Conservation (phyloP, 257 asterid species). For the Solanum pimpinellifolium region DNA sequence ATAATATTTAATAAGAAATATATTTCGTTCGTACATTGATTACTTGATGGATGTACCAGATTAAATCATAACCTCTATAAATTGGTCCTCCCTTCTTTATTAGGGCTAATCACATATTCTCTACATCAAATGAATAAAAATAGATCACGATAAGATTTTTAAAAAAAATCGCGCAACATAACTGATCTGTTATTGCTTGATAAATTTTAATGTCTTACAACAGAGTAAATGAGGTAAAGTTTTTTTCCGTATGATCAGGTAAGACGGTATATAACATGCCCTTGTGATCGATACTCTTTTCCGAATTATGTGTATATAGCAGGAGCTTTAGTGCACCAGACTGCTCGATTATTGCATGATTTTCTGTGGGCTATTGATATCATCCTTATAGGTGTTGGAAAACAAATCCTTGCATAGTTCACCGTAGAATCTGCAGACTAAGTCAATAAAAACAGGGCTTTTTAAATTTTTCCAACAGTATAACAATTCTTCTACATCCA, state of each 20-base stretch:
- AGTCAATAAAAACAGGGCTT: constrained; percentile 42
- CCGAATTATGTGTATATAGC: no score
- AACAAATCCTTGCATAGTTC: constrained; percentile 66
- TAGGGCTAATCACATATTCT: no score
- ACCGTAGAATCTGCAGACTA: constrained; percentile 61
- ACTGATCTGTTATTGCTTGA: not conserved
- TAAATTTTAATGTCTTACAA: not conserved
- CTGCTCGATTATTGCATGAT: not conserved
- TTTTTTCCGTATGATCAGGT: no score
- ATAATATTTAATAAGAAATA: no score
- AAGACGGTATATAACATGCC: not conserved
- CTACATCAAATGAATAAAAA: not conserved
- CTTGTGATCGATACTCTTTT: fast-evolving
- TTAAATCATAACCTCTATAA: no score
- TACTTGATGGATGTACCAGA: no score
- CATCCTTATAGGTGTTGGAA: constrained; percentile 16
- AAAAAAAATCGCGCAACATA: not conserved
- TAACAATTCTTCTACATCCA: constrained; percentile 64
- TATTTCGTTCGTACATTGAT: fast-evolving
- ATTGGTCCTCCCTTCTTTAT: no score
- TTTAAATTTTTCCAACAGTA: constrained; percentile 52
- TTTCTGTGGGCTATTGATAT: not conserved
- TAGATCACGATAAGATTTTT: not conserved
- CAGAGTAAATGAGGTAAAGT: not conserved
- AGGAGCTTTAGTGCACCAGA: not conserved